Conservation (phyloP, 257 asterid species). For the Oldenlandia corymbosa region DNA sequence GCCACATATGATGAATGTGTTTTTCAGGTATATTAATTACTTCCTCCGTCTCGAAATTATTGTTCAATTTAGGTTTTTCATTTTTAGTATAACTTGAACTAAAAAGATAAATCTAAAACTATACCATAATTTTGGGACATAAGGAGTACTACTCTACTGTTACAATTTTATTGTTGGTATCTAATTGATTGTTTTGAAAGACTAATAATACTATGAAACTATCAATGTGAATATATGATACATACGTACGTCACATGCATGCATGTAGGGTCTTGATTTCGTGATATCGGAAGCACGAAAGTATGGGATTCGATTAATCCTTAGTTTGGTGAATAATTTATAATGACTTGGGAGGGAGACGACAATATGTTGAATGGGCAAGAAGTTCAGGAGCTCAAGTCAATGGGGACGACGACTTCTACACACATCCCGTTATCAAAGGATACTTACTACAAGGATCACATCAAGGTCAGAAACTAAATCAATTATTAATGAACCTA, state of each 20-base stretch:
- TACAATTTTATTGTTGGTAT: too few relatives aligned
- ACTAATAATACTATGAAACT: too few relatives aligned
- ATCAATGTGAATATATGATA: background rate
- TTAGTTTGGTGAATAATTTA: slow-evolving; percentile 61
- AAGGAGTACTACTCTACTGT: too few relatives aligned
- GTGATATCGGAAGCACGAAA: slow-evolving; percentile 57
- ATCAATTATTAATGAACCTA: too few relatives aligned
- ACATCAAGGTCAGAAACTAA: slow-evolving; percentile 36
- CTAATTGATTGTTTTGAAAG: too few relatives aligned
- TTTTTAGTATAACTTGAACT: too few relatives aligned
- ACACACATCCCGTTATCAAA: slow-evolving; percentile 48
- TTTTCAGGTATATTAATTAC: slow-evolving; percentile 77
- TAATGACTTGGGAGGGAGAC: slow-evolving; percentile 55
- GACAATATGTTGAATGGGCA: slow-evolving; percentile 60
- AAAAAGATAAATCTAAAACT: too few relatives aligned
- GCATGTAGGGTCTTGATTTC: slow-evolving; percentile 49
- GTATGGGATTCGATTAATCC: slow-evolving; percentile 50
- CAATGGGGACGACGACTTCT: slow-evolving; percentile 59
- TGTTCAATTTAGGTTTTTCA: too few relatives aligned
- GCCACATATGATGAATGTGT: slow-evolving; percentile 62
- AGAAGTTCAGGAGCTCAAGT: slow-evolving; percentile 40
- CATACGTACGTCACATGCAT: background rate
- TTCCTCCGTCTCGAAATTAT: too few relatives aligned
- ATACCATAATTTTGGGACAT: too few relatives aligned
- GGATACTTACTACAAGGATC: slow-evolving; percentile 72